phyloP scores from a whole-genome alignment of 352 stramenopile genomes.

The Phytopythium delawarense region DNA sequence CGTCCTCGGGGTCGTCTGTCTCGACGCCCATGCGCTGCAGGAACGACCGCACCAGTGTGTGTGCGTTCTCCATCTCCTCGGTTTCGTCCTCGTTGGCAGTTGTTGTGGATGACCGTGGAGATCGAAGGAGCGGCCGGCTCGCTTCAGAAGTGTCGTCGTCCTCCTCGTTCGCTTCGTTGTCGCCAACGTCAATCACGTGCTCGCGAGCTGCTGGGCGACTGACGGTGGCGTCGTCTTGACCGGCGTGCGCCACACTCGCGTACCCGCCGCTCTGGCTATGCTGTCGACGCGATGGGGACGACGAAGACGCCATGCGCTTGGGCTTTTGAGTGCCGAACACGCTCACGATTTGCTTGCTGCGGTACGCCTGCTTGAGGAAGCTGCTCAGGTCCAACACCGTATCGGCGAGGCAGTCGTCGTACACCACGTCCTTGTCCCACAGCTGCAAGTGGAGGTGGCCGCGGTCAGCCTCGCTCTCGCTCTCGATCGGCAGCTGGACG shows the following conservation, averaged over 20 bases:
- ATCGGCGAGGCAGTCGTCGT: conserved; percentile 78
- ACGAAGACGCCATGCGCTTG: conserved; percentile 33
- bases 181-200: conserved; percentile 18
- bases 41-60: conserved; percentile 66
- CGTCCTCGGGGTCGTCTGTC: conserved; percentile 69
- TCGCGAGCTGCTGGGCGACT: neutral
- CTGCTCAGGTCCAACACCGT: conserved; percentile 55
- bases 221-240: neutral
- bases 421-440: conserved; percentile 78
- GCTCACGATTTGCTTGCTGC: conserved; percentile 59
- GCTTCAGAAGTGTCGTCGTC: too few species aligned
- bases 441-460: conserved; percentile 73
- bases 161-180: conserved; percentile 7
- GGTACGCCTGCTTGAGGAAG: conserved; percentile 69
- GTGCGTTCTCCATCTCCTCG: conserved; percentile 51
- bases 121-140: neutral
- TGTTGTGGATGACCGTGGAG: conserved; percentile 4
- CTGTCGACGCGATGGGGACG: conserved; percentile 8
- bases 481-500: conserved; percentile 73
- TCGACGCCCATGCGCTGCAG: conserved; percentile 70
- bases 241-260: conserved; percentile 1
- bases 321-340: conserved; percentile 74
- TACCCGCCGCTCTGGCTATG: conserved; percentile 15
- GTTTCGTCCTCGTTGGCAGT: conserved; percentile 20
- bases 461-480: conserved; percentile 61